phyloP scores from a whole-genome alignment of 2,329 filamentous ascomycete species.

The Aspergillus fischeri region DNA sequence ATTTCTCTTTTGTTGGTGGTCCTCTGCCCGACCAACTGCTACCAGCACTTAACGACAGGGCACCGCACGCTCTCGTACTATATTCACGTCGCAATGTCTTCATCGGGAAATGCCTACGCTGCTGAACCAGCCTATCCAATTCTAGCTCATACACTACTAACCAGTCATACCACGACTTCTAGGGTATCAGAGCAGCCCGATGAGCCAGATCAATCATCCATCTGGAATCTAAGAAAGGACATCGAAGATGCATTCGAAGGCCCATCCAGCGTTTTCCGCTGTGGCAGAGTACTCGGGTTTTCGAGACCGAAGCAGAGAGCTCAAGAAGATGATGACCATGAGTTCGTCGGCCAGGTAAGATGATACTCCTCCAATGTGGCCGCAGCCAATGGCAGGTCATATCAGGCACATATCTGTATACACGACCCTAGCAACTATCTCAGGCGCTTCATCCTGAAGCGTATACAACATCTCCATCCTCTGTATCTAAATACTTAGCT shows the following conservation, averaged over 20 bases:
- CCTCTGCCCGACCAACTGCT: neutral
- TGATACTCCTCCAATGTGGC: neutral
- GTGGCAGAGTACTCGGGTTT: constrained; percentile 30
- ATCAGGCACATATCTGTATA: too few relatives aligned
- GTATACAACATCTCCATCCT: neutral
- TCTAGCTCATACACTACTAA: constrained; percentile 29
- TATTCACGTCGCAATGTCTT: constrained; percentile 12
- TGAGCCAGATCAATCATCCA: neutral
- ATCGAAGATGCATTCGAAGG: constrained; percentile 19
- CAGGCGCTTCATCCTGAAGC: neutral
- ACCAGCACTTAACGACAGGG: neutral
- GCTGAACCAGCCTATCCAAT: constrained; percentile 28
- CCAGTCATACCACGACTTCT: neutral
- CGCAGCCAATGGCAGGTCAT: neutral
- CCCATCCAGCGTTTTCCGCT: constrained; percentile 20
- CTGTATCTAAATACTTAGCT: neutral
- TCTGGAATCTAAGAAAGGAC: constrained; percentile 26
- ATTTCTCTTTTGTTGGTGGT: neutral
- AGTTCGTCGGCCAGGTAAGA: constrained; percentile 30
- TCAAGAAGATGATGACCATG: constrained; percentile 20
- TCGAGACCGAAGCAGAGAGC: constrained; percentile 23
- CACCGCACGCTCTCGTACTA: neutral
- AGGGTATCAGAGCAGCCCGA: neutral
- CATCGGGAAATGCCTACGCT: constrained; percentile 18
- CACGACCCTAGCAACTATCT: neutral